phyloP scores from a whole-genome alignment of 2,329 filamentous ascomycete genomes.

The Aspergillus novoparasiticus region DNA sequence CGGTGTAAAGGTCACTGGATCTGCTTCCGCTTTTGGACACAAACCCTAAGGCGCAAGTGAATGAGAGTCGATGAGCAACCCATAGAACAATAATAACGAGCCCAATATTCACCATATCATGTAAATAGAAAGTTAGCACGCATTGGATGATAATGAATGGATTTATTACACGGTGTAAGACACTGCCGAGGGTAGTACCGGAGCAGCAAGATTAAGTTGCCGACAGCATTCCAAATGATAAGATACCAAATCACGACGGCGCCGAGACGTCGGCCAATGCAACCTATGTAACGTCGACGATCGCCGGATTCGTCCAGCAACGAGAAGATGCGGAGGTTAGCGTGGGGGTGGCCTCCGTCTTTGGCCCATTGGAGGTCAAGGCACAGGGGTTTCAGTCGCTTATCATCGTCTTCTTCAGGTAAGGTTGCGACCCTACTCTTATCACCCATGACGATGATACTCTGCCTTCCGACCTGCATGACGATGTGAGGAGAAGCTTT shows the following conservation, averaged over 20 bases:
- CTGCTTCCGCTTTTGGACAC: neutral
- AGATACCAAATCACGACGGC: neutral
- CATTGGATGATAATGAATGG: neutral
- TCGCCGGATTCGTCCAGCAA: slow-evolving; percentile 12
- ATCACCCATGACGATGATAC: slow-evolving; percentile 10
- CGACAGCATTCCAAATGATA: neutral
- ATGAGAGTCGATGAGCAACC: neutral
- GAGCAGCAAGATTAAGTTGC: neutral
- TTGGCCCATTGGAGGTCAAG: neutral
- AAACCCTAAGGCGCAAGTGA: neutral
- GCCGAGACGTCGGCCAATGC: slow-evolving; percentile 16
- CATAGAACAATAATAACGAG: no score
- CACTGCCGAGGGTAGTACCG: neutral
- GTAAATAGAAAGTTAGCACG: neutral
- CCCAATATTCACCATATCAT: neutral
- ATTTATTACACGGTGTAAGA: neutral
- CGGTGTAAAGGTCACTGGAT: neutral
- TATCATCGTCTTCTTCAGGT: neutral
- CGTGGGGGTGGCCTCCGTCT: slow-evolving; percentile 5
- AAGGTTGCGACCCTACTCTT: slow-evolving; percentile 10
- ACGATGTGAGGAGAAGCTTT: neutral
- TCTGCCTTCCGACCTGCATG: slow-evolving; percentile 1
- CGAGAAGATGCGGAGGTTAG: slow-evolving; percentile 9
- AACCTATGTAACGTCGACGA: slow-evolving; percentile 25
- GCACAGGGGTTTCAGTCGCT: neutral